A percentile compares a stretch with the other conserved stretches of the same genome.
These are phyloP conservation scores for Mortierella hygrophila DNA, from an alignment of 192 early-diverging fungal genomes.

Conservation along the genomic window DNA sequence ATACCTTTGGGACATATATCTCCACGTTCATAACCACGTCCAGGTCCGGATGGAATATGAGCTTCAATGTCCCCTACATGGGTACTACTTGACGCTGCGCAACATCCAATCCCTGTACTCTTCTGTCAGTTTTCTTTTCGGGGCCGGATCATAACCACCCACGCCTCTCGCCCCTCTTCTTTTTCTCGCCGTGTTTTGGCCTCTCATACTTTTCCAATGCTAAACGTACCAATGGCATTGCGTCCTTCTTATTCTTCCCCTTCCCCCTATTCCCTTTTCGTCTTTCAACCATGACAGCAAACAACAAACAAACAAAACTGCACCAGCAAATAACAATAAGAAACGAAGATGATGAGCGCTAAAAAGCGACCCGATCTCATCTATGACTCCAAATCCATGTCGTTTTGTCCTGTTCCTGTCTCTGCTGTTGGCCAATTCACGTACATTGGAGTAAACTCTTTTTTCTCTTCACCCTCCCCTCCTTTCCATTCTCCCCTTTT, in stretches of 20 bases:
- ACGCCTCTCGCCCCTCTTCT: neutral
- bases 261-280: neutral
- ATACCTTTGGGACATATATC: no score
- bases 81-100: no score
- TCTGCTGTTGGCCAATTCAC: neutral
- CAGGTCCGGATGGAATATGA: no score
- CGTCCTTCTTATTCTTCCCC: neutral
- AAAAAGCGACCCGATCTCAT: neutral
- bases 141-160: no score
- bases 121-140: no score
- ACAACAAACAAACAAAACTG: neutral
- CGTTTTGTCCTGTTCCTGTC: neutral
- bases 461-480: neutral
- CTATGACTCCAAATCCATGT: neutral
- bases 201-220: neutral
- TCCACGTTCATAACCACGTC: no score
- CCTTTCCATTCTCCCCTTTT: neutral
- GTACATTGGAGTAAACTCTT: neutral
- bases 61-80: no score
- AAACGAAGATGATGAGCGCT: neutral
- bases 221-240: neutral
- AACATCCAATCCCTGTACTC: no score
- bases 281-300: neutral
- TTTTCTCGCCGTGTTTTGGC: neutral
- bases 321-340: neutral